Percentiles rank a stretch among this genome's conserved stretches.
Evolutionary conservation across 116 monocot genomes (phyloP).

Genomic region (Papilionanthe hybrid): DNA sequence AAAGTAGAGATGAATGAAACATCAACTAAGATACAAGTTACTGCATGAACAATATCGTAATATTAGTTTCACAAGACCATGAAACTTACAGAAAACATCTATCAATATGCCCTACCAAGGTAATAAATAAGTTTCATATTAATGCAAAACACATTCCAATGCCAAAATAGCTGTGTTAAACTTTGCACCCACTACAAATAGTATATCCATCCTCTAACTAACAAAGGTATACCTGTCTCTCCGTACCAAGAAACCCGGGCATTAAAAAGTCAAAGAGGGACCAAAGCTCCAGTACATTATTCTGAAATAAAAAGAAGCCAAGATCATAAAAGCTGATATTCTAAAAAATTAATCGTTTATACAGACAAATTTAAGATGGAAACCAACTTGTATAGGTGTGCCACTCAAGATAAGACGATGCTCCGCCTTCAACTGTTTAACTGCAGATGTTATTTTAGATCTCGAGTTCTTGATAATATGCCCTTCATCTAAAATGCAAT

Average conservation of each 20-base stretch:
- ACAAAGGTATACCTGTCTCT: constrained; percentile 65
- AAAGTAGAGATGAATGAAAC: not conserved
- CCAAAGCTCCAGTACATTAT: constrained; percentile 98
- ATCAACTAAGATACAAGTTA: not conserved
- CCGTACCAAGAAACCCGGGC: constrained; percentile 98
- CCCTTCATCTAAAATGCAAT: constrained; percentile 96
- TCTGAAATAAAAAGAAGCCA: constrained; percentile 54
- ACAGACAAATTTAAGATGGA: not conserved
- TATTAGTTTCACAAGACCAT: not conserved
- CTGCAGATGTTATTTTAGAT: constrained; percentile 84
- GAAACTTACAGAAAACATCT: not conserved
- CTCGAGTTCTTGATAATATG: constrained; percentile 95
- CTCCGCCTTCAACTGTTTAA: constrained; percentile 87
- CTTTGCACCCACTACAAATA: not conserved
- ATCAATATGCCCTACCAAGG: not conserved
- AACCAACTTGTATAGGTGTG: constrained; percentile 88
- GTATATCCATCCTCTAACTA: not conserved
- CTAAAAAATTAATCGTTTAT: not conserved
- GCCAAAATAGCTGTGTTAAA: not conserved
- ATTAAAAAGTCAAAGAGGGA: constrained; percentile 98
- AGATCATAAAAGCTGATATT: not conserved
- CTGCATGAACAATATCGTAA: not conserved
- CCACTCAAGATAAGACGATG: constrained; percentile 97
- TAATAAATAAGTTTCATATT: not conserved
- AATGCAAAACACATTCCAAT: not conserved